Evolutionary conservation across 2,329 filamentous ascomycete species (phyloP), one percentile per base, ranked within the genome.

Genomic region (Aulographum hederae): DNA sequence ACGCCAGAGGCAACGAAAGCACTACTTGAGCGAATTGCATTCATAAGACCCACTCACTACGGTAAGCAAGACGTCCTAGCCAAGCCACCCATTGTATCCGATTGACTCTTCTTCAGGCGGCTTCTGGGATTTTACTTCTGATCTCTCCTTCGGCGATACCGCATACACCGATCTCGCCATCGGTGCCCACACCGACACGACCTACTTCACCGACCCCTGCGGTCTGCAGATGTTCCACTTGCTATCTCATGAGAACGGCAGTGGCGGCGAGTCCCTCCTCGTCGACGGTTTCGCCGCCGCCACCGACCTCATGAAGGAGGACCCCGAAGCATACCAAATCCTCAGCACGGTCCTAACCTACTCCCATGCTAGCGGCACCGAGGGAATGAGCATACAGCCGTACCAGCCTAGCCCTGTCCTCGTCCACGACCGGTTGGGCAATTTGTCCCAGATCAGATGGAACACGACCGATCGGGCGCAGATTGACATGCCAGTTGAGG

Each of bases 181-280:
- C 3, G 70, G 73, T 14, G 76, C 79, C 1, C 89, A 98, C 53
- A 95, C 86, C 1, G 89, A 98, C 55, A 95, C 72, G 5, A 93
- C 86, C 1, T 95, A 98, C 54, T 95, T 95, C 56, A 84, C 73
- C 15, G 86, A 95, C 39, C 86, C 89, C 0, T 75, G 80, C 2
- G 82, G 86, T 6, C 65, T 98, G 20, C 89, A 98, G 51, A 73
- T 89, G 17, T 91, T 98, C 53, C 89, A 98, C 48, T 62, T 94
- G 29, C 67, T 95, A 18, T 89, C 80, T 0, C 81, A 91, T 50
- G 76, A 73, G 5, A 55, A 63, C 2, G 67, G 71, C 15, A 50
- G 52, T 3, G 89, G 86, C 6, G 89, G 89, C 4, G 63, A 72
- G 32, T 85, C 77, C 0, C 61, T 91, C 0, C 70, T 98, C 1